phyloP scores from a whole-genome alignment of 2,329 filamentous ascomycete species.

The Hypoxylon rubiginosum region DNA sequence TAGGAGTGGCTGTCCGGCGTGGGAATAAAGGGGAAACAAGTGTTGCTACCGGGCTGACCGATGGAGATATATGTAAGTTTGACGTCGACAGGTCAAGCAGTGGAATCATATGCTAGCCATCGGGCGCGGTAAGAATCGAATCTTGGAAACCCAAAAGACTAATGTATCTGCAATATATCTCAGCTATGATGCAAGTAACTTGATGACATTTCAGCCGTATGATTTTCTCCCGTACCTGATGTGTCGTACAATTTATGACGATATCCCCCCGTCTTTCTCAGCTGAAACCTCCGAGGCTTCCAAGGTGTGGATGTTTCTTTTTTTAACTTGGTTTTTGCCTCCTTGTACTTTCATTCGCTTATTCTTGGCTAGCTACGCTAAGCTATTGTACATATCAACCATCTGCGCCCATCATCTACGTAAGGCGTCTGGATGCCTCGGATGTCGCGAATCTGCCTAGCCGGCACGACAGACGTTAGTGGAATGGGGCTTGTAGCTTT shows the following conservation, averaged over 20 bases:
- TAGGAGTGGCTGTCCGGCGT: neutral
- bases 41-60: neutral
- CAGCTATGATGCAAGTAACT: neutral
- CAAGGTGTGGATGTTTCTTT: neutral
- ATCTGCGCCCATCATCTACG: neutral
- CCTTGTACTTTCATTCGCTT: neutral
- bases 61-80: conserved; percentile 15
- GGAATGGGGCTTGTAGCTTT: neutral
- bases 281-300: conserved; percentile 1
- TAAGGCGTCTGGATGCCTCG: neutral
- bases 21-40: conserved; percentile 7
- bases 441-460: conserved; percentile 12
- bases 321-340: neutral
- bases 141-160: neutral
- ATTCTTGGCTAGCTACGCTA: too few relatives aligned
- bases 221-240: neutral
- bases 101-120: neutral
- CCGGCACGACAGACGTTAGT: conserved; percentile 2
- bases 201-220: neutral
- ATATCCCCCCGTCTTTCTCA: neutral
- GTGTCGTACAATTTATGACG: conserved; percentile 1
- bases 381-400: neutral
- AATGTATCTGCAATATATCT: neutral
- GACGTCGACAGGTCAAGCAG: neutral
- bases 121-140: neutral